A percentile compares a stretch with the other conserved stretches of the same genome.
phyloP scores from a whole-genome alignment of 2,329 filamentous ascomycete species.

The Aurifilum marmelostoma region DNA sequence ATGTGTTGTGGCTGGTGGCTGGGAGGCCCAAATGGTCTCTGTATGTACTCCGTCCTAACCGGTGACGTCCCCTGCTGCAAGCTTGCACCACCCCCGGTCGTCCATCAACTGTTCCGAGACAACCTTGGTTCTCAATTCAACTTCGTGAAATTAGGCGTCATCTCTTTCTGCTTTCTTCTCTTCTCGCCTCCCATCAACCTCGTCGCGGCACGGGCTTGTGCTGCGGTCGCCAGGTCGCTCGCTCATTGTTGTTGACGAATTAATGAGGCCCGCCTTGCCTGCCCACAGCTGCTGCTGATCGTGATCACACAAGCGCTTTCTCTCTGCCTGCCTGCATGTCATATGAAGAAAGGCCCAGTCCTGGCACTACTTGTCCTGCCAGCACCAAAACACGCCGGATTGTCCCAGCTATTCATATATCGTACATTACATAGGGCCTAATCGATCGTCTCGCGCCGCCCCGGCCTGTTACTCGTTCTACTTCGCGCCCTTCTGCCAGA shows the following conservation, averaged over 20 bases:
- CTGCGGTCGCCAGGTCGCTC: slow-evolving; percentile 12
- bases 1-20: background rate
- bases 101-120: background rate
- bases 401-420: background rate
- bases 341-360: background rate
- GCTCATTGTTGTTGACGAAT: background rate
- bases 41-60: background rate
- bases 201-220: slow-evolving; percentile 18
- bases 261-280: slow-evolving; percentile 22
- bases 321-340: background rate
- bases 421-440: background rate
- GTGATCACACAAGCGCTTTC: slow-evolving; percentile 17
- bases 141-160: slow-evolving; percentile 9
- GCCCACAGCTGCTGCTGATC: slow-evolving; percentile 12
- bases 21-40: background rate
- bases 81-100: slow-evolving; percentile 1
- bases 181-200: slow-evolving; percentile 11
- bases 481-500: background rate
- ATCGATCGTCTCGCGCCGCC: background rate
- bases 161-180: slow-evolving; percentile 10
- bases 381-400: background rate
- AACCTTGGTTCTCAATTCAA: slow-evolving; percentile 1
- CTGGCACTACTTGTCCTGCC: background rate
- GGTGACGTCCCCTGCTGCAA: background rate
- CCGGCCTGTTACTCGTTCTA: background rate